These are phyloP conservation scores for Stipa capillata DNA, from an alignment of 176 grass and related monocot species.

Conservation along the genomic window DNA sequence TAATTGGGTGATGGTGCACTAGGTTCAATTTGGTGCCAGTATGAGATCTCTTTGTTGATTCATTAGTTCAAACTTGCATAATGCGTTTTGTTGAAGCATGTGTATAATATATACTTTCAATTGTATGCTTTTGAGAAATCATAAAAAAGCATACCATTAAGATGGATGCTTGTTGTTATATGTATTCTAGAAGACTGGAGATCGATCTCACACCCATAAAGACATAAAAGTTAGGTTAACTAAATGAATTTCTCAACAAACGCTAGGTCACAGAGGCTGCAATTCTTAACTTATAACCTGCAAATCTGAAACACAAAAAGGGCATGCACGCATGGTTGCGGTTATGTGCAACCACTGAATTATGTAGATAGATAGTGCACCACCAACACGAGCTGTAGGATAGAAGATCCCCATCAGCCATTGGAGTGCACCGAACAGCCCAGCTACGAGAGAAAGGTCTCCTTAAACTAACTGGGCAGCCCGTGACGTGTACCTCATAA, in stretches of 20 bases:
- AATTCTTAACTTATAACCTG: neutral
- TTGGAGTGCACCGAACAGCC: slow-evolving; percentile 7
- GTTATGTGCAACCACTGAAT: slow-evolving; percentile 13
- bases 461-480: slow-evolving; percentile 31
- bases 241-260: neutral
- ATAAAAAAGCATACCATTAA: neutral
- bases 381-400: slow-evolving; percentile 14
- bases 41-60: neutral
- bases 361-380: neutral
- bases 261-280: neutral
- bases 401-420: slow-evolving; percentile 21
- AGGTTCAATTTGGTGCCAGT: neutral
- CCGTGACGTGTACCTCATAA: slow-evolving; percentile 23
- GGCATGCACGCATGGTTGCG: neutral
- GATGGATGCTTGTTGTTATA: too few species aligned
- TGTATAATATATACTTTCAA: neutral
- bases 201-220: neutral
- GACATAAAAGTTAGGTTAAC: neutral
- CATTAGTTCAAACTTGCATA: neutral
- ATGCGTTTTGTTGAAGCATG: neutral
- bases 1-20: neutral
- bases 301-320: neutral
- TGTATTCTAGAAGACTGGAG: neutral
- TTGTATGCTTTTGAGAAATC: neutral
- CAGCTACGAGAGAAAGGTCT: slow-evolving; percentile 28